Percentiles rank a stretch among this genome's conserved stretches.
These are phyloP conservation scores for Ascochyta lentis DNA, from an alignment of 2,329 filamentous ascomycete species.

Conservation along the genomic window DNA sequence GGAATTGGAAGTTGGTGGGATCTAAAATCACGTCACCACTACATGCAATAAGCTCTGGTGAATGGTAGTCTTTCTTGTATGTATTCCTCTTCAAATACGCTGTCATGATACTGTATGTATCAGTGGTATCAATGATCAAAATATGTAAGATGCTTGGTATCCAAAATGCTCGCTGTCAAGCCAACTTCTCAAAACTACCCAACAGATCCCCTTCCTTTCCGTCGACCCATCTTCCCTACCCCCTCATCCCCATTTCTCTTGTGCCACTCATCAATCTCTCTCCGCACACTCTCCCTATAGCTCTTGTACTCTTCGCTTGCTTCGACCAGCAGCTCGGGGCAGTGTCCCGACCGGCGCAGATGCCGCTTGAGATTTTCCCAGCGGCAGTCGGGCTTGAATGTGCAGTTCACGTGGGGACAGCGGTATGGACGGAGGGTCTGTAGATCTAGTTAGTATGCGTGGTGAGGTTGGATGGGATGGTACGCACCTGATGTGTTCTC, in stretches of 20 bases:
- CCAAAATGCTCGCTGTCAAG: too few species aligned
- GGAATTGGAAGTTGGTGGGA: not conserved
- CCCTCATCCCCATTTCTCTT: constrained; percentile 36
- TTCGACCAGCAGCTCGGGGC: constrained; percentile 44
- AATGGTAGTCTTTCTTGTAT: not conserved
- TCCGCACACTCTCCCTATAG: constrained; percentile 42
- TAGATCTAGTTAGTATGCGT: not conserved
- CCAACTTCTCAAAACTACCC: not conserved
- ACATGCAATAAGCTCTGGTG: not conserved
- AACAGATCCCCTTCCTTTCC: constrained; percentile 24
- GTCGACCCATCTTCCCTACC: constrained; percentile 24
- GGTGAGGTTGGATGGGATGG: not conserved
- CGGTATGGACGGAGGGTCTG: constrained; percentile 46
- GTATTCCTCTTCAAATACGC: too few species aligned
- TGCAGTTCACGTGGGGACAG: constrained; percentile 47
- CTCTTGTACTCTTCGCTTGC: constrained; percentile 41
- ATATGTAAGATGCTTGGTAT: too few species aligned
- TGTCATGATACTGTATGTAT: too few species aligned
- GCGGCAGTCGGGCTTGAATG: constrained; percentile 48
- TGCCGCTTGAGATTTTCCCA: constrained; percentile 51
- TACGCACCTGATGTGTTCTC: constrained; percentile 43
- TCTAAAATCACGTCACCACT: not conserved
- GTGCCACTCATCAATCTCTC: constrained; percentile 45
- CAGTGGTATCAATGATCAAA: too few species aligned
- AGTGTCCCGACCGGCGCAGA: constrained; percentile 46